Conservation (phyloP, 805 yeast genomes). For the Candida stauntonica region DNA sequence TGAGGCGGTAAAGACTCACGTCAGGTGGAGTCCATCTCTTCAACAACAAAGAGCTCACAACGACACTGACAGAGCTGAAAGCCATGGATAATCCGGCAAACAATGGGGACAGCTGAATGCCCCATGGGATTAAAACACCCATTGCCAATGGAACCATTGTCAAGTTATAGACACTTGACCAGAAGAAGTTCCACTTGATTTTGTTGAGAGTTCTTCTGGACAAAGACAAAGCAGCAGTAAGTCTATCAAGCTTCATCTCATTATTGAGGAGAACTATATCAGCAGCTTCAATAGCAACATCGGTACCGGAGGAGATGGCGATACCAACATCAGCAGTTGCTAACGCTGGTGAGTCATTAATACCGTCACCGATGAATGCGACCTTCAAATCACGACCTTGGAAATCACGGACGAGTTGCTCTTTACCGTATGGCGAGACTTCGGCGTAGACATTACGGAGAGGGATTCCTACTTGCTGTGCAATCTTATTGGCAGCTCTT, state of each 20-base stretch:
- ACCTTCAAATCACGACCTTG: constrained; percentile 47
- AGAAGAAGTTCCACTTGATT: constrained; percentile 75
- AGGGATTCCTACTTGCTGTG: constrained; percentile 63
- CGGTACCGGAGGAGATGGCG: constrained; percentile 90
- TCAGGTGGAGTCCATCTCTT: constrained; percentile 54
- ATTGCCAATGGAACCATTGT: constrained; percentile 91
- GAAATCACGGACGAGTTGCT: constrained; percentile 55
- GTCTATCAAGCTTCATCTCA: constrained; percentile 38
- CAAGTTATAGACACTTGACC: constrained; percentile 83
- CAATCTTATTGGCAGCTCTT: constrained; percentile 60
- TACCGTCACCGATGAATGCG: constrained; percentile 96
- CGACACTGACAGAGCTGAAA: constrained; percentile 84
- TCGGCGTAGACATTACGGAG: constrained; percentile 63
- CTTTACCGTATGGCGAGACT: constrained; percentile 74
- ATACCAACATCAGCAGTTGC: constrained; percentile 86
- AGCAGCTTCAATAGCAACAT: constrained; percentile 96
- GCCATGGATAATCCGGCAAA: constrained; percentile 94
- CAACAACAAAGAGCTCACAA: constrained; percentile 68
- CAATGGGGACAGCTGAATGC: constrained; percentile 76
- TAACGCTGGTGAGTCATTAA: constrained; percentile 95
- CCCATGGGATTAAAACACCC: constrained; percentile 82
- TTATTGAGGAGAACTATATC: constrained; percentile 73
- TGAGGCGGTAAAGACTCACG: constrained; percentile 1
- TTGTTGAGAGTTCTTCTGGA: constrained; percentile 65
- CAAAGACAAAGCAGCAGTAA: constrained; percentile 60